These are phyloP conservation scores for Aspergillus carbonarius DNA, from an alignment of 2,329 filamentous ascomycete species.

Conservation along the genomic window DNA sequence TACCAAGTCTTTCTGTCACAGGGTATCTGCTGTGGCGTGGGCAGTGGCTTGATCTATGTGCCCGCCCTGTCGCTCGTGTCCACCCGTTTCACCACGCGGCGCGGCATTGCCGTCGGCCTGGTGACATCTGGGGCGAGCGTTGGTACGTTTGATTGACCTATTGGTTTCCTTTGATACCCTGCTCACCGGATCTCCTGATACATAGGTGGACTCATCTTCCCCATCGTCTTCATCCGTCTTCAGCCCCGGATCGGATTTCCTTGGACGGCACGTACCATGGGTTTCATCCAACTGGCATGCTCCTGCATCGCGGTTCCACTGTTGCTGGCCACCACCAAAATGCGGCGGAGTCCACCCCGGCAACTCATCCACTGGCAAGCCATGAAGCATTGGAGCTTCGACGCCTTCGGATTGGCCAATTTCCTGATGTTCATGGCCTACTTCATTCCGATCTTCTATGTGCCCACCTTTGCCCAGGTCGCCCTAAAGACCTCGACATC, in stretches of 20 bases:
- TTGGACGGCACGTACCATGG: constrained; percentile 8
- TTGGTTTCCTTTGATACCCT: neutral
- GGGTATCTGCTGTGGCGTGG: constrained; percentile 47
- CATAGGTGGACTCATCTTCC: too few species aligned
- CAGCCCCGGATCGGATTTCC: constrained; percentile 9
- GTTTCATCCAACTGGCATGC: constrained; percentile 9
- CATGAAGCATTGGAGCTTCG: constrained; percentile 2
- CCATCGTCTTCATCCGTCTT: constrained; percentile 12
- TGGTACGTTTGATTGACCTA: neutral
- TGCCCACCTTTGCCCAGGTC: constrained; percentile 3
- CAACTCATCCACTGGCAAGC: constrained; percentile 10
- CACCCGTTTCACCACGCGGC: constrained; percentile 57
- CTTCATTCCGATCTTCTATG: constrained; percentile 9
- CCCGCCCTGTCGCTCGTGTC: constrained; percentile 59
- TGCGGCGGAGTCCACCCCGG: neutral
- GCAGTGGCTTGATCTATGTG: constrained; percentile 59
- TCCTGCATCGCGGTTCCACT: constrained; percentile 7
- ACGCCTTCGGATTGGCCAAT: neutral
- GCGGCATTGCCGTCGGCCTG: constrained; percentile 55
- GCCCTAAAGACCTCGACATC: neutral
- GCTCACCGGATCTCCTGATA: neutral
- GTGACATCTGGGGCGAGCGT: constrained; percentile 47
- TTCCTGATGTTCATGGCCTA: constrained; percentile 14
- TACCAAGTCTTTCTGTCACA: constrained; percentile 49
- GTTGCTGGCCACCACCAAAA: constrained; percentile 3